Evolutionary conservation across 169 alveolate genomes (phyloP), one percentile per base, ranked within the genome.

Genomic region (Plasmodium ovale): DNA sequence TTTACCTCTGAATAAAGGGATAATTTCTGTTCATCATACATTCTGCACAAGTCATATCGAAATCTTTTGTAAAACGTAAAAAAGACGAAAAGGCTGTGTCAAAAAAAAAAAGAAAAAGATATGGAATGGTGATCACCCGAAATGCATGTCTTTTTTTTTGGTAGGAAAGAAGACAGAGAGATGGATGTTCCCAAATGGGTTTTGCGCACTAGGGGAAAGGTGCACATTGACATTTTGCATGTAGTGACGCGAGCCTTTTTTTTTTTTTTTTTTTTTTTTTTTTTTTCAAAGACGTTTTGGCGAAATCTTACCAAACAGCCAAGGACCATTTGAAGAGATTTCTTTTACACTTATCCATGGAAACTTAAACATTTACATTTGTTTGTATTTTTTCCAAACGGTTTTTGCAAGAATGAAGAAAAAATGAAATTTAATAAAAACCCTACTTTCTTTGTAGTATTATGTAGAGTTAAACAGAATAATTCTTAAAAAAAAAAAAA

Each of bases 1-100:
- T 25, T 39, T 64, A 79, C 89, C 72, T 79, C 89, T 3, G 89
- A 79, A 16, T 64, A 79, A 35, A 79, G 42, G 5, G 69, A 79
- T 19, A 79, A 6, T 14, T 62, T 79, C 23, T 79, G 89, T 9
- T 79, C 89, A 3, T 47, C 79, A 79, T 79, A 79, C 12, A 29
- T 64, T 79, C 79, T 2, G 21, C 37, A 33, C 25, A 79, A 79
- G 3, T 49, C 69, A 69, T 79, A 79, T 64, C 79, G n/a, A 39
- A 31, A 79, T 31, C 82, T 49, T 33, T 79, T 79, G 47, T 79
- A 79, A 68, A 79, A 79, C 23, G 89, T 79, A 44, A 79, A 9
- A 9, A 14, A 6, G 37, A 64, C 89, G 39, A 79, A 79, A 27
- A 65, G 9, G 33, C 89, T 79, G 29, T 0, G 23, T 7, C 27